phyloP scores from a whole-genome alignment of 108 stramenopile genomes.

The Skeletonema grethae region DNA sequence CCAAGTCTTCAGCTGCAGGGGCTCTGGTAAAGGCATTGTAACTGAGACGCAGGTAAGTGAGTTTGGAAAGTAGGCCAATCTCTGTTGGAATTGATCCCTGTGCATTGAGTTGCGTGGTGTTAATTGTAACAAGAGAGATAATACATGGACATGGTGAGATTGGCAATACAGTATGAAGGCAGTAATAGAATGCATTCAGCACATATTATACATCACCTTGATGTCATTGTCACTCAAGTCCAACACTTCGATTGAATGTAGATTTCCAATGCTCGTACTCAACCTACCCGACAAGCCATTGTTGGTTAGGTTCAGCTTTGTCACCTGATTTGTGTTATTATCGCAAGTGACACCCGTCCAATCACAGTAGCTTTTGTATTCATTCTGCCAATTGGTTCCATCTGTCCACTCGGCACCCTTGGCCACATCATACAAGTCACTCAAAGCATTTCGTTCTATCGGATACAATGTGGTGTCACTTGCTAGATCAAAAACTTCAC shows the following conservation, averaged over 20 bases:
- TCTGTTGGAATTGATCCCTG: too few relatives aligned
- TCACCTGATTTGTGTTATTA: not conserved
- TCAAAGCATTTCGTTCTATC: not conserved
- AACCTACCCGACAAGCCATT: conserved; percentile 52
- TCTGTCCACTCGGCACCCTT: conserved; percentile 10
- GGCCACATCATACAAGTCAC: not conserved
- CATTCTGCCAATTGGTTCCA: not conserved
- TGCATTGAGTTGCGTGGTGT: too few relatives aligned
- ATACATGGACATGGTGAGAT: too few relatives aligned
- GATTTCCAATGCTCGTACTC: conserved; percentile 26
- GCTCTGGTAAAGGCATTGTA: too few relatives aligned
- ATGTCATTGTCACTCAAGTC: conserved; percentile 14
- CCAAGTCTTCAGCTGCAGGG: too few relatives aligned
- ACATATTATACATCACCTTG: conserved; percentile 1
- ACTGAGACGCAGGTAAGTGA: too few relatives aligned
- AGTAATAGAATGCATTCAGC: not conserved
- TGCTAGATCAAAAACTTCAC: not conserved
- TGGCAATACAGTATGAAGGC: too few relatives aligned
- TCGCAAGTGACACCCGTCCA: conserved; percentile 19
- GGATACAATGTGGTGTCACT: not conserved
- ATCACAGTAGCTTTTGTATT: not conserved
- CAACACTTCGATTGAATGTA: too few relatives aligned
- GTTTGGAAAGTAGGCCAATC: too few relatives aligned
- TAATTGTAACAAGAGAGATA: too few relatives aligned
- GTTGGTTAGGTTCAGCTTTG: conserved; percentile 15